phyloP scores from a whole-genome alignment of 1,139 yeast genomes.

The Pichia sp. region DNA sequence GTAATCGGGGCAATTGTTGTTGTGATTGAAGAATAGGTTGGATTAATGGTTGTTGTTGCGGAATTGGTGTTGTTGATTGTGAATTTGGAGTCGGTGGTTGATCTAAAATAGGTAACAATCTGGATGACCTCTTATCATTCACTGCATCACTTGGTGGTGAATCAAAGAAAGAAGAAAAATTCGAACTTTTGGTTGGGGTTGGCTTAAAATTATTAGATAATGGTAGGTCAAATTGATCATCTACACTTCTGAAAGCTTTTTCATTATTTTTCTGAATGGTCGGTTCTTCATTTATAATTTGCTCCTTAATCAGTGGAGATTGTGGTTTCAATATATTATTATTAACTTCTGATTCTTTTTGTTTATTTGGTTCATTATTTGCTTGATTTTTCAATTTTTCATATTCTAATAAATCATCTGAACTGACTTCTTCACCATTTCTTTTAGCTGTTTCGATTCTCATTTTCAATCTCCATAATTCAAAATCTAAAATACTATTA shows the following conservation, averaged over 20 bases:
- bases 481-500: slow-evolving; percentile 65
- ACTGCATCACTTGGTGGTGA: not conserved
- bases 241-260: slow-evolving; percentile 4
- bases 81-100: slow-evolving; percentile 1
- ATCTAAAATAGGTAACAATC: slow-evolving; percentile 20
- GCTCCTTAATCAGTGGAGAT: not conserved
- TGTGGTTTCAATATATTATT: not conserved
- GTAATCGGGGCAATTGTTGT: not conserved
- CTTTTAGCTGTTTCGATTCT: slow-evolving; percentile 48
- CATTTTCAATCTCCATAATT: slow-evolving; percentile 62
- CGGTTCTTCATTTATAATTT: not conserved
- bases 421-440: slow-evolving; percentile 39
- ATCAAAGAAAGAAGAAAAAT: slow-evolving; percentile 25
- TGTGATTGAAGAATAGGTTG: slow-evolving; percentile 5
- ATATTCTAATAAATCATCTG: slow-evolving; percentile 26
- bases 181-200: slow-evolving; percentile 10
- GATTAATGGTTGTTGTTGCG: not conserved
- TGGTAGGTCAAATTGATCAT: slow-evolving; percentile 10
- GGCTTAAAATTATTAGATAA: not conserved
- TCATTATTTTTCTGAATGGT: not conserved
- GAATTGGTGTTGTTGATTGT: slow-evolving; percentile 1
- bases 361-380: not conserved
- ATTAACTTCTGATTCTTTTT: not conserved
- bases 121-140: slow-evolving; percentile 15
- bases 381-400: slow-evolving; percentile 12